Evolutionary conservation across 2,329 filamentous ascomycete genomes (phyloP).

Genomic region (Colletotrichum orchidophilum): DNA sequence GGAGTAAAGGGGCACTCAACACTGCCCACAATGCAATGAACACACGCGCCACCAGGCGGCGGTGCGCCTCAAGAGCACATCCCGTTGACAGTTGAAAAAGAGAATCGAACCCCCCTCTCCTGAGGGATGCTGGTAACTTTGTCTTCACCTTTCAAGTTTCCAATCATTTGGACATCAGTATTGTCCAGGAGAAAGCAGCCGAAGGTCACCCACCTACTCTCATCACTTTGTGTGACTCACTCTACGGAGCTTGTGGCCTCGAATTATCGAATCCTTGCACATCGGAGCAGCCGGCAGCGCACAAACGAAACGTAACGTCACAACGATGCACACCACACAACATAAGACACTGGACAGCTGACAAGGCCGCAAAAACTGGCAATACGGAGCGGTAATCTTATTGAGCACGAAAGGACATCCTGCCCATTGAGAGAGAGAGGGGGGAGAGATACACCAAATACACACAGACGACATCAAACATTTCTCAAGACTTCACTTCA

Average conservation of each 20-base stretch:
- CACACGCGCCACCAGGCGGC: conserved; percentile 19
- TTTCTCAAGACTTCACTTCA: neutral
- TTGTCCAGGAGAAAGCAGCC: neutral
- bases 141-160: neutral
- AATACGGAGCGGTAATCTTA: neutral
- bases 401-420: neutral
- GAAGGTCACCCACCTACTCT: too few relatives aligned
- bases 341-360: neutral
- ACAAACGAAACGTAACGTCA: neutral
- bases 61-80: neutral
- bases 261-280: neutral
- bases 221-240: neutral
- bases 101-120: neutral
- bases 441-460: neutral
- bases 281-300: neutral
- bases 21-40: neutral
- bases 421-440: neutral
- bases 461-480: neutral
- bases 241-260: neutral
- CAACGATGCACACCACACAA: neutral
- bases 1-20: neutral
- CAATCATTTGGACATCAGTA: neutral
- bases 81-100: neutral
- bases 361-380: neutral
- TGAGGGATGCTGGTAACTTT: neutral